Base-by-base conservation (phyloP, 306 rosid genomes). In the Medicago arabica region DNA sequence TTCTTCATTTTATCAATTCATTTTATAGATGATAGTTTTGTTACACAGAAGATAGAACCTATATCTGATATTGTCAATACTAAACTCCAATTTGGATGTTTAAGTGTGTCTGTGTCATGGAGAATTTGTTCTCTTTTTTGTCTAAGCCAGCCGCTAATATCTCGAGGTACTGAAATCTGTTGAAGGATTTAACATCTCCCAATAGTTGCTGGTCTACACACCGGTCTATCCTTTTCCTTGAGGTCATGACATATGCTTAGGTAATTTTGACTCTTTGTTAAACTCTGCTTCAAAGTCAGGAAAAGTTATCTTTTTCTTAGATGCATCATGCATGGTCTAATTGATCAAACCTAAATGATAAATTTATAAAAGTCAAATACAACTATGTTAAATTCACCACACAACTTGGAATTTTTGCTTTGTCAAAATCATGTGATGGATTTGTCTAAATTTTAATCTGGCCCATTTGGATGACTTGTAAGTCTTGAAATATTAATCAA, bases 1-100 rank as follows among this genome's bases (percentile, higher is more conserved):
- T 21, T 74, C 60, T 61, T 63, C 69, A 41, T 59, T 46, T 46
- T 55, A 79, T 19, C 18, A 5, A 67, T 76, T 76, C 47, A 21
- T 53, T 80, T 76, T 67, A 28, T 54, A n/a, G 67, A 75, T 80
- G 39, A 57, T 31, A 61, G 54, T 67, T 38, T 75, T n/a, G n/a
- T n/a, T n/a, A n/a, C n/a, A n/a, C n/a, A n/a, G n/a, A n/a, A n/a
- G n/a, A n/a, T n/a, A n/a, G n/a, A n/a, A n/a, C n/a, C 66, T 14
- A 43, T 58, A 12, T 71, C 44, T 15, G 62, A 63, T 69, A 17
- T 67, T 58, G 7, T 63, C 23, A 39, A 70, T 50, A 49, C 28
- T 67, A 34, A 62, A 51, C 10, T 67, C 60, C 21, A 28, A 25
- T 16, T 76, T 67, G 19, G 69, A 13, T 67, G 74, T 51, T 40